Conservation (phyloP, 1,284 basidiomycete genomes). For the Apiotrichum porosum region DNA sequence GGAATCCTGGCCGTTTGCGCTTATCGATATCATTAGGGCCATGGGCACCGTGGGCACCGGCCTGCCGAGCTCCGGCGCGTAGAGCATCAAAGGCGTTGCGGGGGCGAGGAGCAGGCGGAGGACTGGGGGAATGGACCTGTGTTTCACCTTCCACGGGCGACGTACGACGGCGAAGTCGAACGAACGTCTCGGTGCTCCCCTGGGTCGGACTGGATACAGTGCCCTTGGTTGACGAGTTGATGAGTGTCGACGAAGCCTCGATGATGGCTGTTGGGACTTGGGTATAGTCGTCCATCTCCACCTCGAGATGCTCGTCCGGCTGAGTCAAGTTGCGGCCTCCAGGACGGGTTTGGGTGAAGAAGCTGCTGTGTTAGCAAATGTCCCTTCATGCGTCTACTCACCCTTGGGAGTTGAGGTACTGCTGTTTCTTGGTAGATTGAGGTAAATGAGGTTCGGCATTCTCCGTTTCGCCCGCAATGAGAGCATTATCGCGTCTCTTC, state of each 20-base stretch:
- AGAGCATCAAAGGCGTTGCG: conserved; percentile 12
- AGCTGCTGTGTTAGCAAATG: conserved; percentile 13
- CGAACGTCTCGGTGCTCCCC: too few species aligned
- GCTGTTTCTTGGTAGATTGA: conserved; percentile 16
- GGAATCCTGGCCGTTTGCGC: conserved; percentile 10
- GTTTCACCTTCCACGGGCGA: not conserved
- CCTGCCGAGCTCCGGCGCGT: not conserved
- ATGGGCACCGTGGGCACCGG: not conserved
- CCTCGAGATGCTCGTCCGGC: not conserved
- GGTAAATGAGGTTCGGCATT: conserved; percentile 12
- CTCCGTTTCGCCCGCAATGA: conserved; percentile 37
- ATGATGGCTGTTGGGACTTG: too few species aligned
- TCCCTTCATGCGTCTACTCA: conserved; percentile 16
- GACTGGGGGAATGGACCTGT: not conserved
- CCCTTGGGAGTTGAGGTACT: conserved; percentile 42
- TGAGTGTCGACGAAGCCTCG: not conserved
- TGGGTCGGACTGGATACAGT: conserved; percentile 3
- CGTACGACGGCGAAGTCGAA: conserved; percentile 19
- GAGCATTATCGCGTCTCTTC: conserved; percentile 35
- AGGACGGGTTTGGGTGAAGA: conserved; percentile 44
- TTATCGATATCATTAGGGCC: not conserved
- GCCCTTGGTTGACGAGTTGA: not conserved
- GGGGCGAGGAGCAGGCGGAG: not conserved
- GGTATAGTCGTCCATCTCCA: not conserved
- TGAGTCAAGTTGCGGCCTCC: conserved; percentile 1